A percentile compares a stretch with the other conserved stretches of the same genome.
Evolutionary conservation across 192 early-diverging fungal genomes (phyloP).

Genomic region (Backusella tuberculispora): DNA sequence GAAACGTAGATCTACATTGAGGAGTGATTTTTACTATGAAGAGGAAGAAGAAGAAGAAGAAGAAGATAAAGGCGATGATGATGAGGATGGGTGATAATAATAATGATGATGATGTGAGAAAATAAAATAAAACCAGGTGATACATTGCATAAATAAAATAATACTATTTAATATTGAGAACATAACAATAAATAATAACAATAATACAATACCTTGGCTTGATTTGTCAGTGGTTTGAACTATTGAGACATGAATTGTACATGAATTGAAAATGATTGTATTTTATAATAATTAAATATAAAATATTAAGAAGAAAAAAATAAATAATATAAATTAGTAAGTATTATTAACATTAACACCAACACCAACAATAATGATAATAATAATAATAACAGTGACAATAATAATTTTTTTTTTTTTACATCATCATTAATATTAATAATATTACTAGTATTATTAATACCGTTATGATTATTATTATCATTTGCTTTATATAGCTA

Average conservation of each 20-base stretch:
- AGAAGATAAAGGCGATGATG: neutral
- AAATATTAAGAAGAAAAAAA: neutral
- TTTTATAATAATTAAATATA: neutral
- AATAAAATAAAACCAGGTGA: conserved; percentile 8
- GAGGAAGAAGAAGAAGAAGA: neutral
- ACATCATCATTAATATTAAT: no score
- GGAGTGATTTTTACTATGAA: neutral
- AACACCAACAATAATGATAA: no score
- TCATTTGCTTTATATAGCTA: neutral
- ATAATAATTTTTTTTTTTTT: neutral
- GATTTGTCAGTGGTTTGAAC: neutral
- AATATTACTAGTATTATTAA: no score
- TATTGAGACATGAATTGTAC: neutral
- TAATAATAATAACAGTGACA: neutral
- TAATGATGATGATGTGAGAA: conserved; percentile 14
- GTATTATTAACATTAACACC: neutral
- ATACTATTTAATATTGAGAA: neutral
- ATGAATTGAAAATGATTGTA: no score
- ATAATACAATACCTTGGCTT: neutral
- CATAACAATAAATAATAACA: no score
- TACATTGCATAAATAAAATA: conserved; percentile 1
- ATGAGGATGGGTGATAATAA: neutral
- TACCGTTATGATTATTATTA: no score
- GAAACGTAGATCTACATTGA: conserved; percentile 29
- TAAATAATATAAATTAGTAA: neutral